Percentiles rank a stretch among this genome's conserved stretches.
These are phyloP conservation scores for Blastomyces emzantsi DNA, from an alignment of 2,329 filamentous ascomycete genomes.

Conservation along the genomic window DNA sequence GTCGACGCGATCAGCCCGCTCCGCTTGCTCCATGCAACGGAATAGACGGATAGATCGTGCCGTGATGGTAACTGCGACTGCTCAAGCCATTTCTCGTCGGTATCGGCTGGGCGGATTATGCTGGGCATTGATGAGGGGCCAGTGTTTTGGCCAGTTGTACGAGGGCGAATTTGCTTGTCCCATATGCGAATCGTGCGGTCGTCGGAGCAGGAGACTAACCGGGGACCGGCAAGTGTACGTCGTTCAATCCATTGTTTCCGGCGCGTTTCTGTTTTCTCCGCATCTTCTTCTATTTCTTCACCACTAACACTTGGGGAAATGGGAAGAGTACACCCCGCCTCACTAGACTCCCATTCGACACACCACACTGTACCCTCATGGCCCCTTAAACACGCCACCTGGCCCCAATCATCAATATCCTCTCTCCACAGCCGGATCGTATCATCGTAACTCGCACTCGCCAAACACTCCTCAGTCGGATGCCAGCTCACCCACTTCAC, in stretches of 20 bases:
- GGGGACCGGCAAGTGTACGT: constrained; percentile 34
- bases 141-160: constrained; percentile 23
- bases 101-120: constrained; percentile 64
- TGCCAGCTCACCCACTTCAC: constrained; percentile 95
- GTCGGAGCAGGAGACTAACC: constrained; percentile 76
- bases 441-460: constrained; percentile 89
- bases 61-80: constrained; percentile 63
- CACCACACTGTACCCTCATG: constrained; percentile 87
- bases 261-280: constrained; percentile 22
- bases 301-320: constrained; percentile 15
- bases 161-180: constrained; percentile 50
- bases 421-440: constrained; percentile 82
- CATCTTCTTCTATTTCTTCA: constrained; percentile 26
- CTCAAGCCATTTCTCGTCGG: constrained; percentile 77
- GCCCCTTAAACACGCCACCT: constrained; percentile 69
- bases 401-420: constrained; percentile 90
- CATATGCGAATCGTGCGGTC: constrained; percentile 74
- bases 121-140: constrained; percentile 57
- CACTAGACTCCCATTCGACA: constrained; percentile 53
- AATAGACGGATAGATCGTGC: constrained; percentile 77
- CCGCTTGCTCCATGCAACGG: constrained; percentile 69
- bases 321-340: constrained; percentile 6
- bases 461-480: constrained; percentile 68
- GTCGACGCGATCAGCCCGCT: constrained; percentile 77
- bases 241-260: constrained; percentile 25